Conservation (phyloP, 2,329 filamentous ascomycete genomes). For the Arthrobotrys sphaeroides region DNA sequence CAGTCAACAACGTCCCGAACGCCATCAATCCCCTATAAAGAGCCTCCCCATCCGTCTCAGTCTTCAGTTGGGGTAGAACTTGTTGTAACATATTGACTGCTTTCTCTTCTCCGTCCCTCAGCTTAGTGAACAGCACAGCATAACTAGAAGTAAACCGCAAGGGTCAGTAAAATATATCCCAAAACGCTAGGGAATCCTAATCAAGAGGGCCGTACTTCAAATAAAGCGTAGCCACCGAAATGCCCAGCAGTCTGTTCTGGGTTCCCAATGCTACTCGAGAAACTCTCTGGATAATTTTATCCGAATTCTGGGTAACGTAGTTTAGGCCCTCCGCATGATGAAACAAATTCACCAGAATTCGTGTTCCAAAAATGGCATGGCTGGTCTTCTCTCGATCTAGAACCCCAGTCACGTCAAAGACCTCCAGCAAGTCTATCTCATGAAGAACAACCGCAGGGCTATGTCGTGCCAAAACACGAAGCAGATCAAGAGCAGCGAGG, state of each 20-base stretch:
- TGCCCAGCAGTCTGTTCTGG: conserved; percentile 79
- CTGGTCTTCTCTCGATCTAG: conserved; percentile 73
- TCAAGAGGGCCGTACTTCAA: conserved; percentile 69
- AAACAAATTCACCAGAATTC: conserved; percentile 85
- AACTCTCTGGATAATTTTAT: conserved; percentile 71
- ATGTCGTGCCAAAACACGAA: conserved; percentile 80
- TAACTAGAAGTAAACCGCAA: conserved; percentile 62
- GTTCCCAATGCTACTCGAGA: conserved; percentile 66
- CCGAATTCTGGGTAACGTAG: conserved; percentile 69
- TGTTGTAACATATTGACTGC: conserved; percentile 67
- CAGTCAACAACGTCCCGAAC: conserved; percentile 77
- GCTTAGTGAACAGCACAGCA: conserved; percentile 73
- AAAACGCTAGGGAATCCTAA: not conserved
- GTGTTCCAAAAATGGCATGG: conserved; percentile 85
- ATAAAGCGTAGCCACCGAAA: conserved; percentile 81
- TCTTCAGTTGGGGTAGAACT: conserved; percentile 71
- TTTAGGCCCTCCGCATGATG: conserved; percentile 75
- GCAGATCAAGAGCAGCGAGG: conserved; percentile 83
- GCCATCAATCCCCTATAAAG: conserved; percentile 84
- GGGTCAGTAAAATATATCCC: conserved; percentile 15
- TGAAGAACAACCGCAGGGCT: conserved; percentile 73
- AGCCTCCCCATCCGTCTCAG: conserved; percentile 80
- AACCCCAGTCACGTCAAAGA: conserved; percentile 69
- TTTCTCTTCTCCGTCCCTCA: conserved; percentile 58
- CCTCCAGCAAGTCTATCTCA: conserved; percentile 68